phyloP scores from a whole-genome alignment of 1,284 basidiomycete species.

The Irpex lacteus region DNA sequence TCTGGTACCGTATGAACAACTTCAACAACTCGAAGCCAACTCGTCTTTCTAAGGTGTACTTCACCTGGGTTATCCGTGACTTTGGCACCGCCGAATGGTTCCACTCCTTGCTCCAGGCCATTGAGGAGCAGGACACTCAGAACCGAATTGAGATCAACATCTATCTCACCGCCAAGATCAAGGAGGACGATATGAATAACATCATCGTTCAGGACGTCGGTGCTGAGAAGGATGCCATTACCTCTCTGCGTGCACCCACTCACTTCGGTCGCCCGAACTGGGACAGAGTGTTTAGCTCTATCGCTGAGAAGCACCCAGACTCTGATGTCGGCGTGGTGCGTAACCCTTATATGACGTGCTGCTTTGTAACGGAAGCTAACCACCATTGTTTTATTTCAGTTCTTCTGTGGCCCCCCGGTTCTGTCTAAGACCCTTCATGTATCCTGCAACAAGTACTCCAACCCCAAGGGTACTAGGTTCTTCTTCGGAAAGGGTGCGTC shows the following conservation, averaged over 20 bases:
- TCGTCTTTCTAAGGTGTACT: constrained; percentile 79
- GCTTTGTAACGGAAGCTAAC: background rate
- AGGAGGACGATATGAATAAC: constrained; percentile 87
- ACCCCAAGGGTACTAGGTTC: constrained; percentile 77
- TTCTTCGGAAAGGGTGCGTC: constrained; percentile 80
- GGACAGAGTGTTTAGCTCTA: constrained; percentile 77
- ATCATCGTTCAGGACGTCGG: constrained; percentile 89
- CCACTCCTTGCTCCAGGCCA: constrained; percentile 87
- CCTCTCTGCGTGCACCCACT: constrained; percentile 82
- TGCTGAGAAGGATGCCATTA: constrained; percentile 85
- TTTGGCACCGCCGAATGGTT: constrained; percentile 89
- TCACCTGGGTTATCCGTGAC: constrained; percentile 88
- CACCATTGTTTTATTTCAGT: constrained; percentile 35
- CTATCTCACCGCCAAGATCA: constrained; percentile 85
- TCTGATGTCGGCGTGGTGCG: constrained; percentile 82
- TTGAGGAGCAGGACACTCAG: constrained; percentile 85
- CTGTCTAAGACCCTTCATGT: constrained; percentile 71
- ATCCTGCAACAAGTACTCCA: constrained; percentile 85
- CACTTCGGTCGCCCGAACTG: constrained; percentile 94
- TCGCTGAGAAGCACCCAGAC: constrained; percentile 77
- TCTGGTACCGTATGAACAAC: constrained; percentile 93
- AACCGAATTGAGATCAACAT: constrained; percentile 88
- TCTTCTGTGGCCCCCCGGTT: constrained; percentile 78
- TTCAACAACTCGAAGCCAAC: constrained; percentile 69
- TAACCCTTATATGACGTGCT: constrained; percentile 12